Conservation (phyloP, 2,329 filamentous ascomycete genomes). For the Dactylellina parvicollis region DNA sequence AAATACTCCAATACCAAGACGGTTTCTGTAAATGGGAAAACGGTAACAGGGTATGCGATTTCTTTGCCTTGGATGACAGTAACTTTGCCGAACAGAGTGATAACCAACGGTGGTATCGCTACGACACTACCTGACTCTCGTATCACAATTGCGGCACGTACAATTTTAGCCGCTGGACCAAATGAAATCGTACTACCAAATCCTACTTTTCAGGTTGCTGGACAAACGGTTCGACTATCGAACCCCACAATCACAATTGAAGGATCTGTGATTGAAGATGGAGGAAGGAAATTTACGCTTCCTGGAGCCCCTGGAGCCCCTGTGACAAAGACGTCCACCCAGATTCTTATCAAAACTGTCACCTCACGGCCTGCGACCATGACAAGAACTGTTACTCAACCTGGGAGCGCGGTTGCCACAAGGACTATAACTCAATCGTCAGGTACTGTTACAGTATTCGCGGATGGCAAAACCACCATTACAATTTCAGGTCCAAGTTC, state of each 20-base stretch:
- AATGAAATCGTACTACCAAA: conserved; percentile 1
- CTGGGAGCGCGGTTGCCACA: too few species aligned
- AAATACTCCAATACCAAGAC: conserved; percentile 7
- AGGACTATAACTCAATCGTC: neutral
- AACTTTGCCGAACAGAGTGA: neutral
- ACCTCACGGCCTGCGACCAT: neutral
- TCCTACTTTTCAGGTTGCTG: neutral
- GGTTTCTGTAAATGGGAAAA: neutral
- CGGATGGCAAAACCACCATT: neutral
- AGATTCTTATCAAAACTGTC: neutral
- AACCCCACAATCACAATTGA: neutral
- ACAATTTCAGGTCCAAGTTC: neutral
- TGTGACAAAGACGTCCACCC: too few species aligned
- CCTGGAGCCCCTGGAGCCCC: neutral
- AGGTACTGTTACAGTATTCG: neutral
- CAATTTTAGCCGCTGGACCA: neutral
- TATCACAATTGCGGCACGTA: neutral
- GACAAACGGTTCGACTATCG: neutral
- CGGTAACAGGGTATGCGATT: conserved; percentile 1
- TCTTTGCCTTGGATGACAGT: conserved; percentile 9
- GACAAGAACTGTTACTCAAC: neutral
- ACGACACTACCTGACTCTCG: neutral
- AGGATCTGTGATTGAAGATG: conserved; percentile 3
- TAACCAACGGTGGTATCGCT: neutral
- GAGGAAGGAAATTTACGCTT: conserved; percentile 1